A percentile compares a stretch with the other conserved stretches of the same genome.
phyloP scores from a whole-genome alignment of 2,329 filamentous ascomycete species.

The Gaeumannomyces tritici region DNA sequence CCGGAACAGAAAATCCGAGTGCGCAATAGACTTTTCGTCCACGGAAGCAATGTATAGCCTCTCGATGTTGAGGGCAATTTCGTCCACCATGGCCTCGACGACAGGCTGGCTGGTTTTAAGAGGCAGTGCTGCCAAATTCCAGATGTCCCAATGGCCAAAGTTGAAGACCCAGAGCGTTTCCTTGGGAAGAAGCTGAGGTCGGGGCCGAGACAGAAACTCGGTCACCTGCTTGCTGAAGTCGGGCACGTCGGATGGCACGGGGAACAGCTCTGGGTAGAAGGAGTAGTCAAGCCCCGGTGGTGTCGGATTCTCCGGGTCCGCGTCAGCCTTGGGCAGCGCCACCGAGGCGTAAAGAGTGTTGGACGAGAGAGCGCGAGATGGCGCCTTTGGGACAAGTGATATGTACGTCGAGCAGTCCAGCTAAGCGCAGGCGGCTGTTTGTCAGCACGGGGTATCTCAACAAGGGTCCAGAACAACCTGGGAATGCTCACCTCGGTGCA shows the following conservation, averaged over 20 bases:
- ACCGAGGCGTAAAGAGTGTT: conserved; percentile 44
- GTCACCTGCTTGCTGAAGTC: conserved; percentile 36
- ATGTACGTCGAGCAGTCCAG: conserved; percentile 34
- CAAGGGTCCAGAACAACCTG: too few species aligned
- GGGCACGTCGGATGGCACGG: conserved; percentile 24
- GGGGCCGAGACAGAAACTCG: conserved; percentile 31
- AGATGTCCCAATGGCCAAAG: conserved; percentile 46
- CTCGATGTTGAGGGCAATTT: conserved; percentile 36
- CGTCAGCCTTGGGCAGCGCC: conserved; percentile 20
- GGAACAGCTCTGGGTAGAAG: conserved; percentile 32
- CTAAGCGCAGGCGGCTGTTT: conserved; percentile 17
- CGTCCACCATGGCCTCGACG: conserved; percentile 24
- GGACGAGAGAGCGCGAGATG: conserved; percentile 33
- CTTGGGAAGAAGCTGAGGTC: conserved; percentile 21
- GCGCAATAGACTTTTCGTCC: conserved; percentile 31
- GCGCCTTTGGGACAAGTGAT: conserved; percentile 31
- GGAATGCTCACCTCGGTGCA: conserved; percentile 31
- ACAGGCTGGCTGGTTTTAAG: conserved; percentile 23
- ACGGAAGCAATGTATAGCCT: conserved; percentile 33
- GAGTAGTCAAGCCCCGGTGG: conserved; percentile 31
- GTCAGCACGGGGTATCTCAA: neutral
- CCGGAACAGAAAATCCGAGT: conserved; percentile 28
- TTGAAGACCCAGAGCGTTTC: conserved; percentile 44
- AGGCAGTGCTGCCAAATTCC: conserved; percentile 39
- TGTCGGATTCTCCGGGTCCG: conserved; percentile 19